Evolutionary conservation across 2,329 filamentous ascomycete species (phyloP).

Genomic region (Nectriaceae sp.): DNA sequence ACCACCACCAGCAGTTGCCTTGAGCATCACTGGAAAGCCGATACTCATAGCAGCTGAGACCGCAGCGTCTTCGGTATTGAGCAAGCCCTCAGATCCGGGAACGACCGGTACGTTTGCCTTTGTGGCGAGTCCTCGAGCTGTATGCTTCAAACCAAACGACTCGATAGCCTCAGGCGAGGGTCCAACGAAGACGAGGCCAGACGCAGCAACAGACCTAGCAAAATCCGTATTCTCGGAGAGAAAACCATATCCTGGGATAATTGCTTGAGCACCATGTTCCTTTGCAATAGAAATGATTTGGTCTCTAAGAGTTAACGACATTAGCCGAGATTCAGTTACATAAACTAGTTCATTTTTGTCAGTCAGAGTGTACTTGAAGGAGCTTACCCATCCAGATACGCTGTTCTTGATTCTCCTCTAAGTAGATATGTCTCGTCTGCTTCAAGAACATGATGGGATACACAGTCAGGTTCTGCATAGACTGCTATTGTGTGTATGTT

Average conservation of each 20-base stretch:
- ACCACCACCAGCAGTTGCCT: slow-evolving; percentile 63
- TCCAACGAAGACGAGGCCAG: slow-evolving; percentile 59
- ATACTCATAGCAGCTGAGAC: slow-evolving; percentile 39
- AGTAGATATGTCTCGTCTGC: slow-evolving; percentile 57
- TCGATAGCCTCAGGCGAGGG: slow-evolving; percentile 55
- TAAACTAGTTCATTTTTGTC: neutral
- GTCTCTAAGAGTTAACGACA: no score
- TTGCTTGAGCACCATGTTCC: slow-evolving; percentile 49
- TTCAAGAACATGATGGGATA: slow-evolving; percentile 40
- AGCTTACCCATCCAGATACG: slow-evolving; percentile 34
- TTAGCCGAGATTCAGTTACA: slow-evolving; percentile 26
- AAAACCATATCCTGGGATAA: slow-evolving; percentile 43
- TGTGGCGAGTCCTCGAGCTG: slow-evolving; percentile 54
- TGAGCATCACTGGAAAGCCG: slow-evolving; percentile 52
- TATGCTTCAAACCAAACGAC: slow-evolving; percentile 53
- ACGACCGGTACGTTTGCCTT: slow-evolving; percentile 45
- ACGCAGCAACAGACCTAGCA: slow-evolving; percentile 50
- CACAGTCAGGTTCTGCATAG: slow-evolving; percentile 54
- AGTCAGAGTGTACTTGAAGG: neutral
- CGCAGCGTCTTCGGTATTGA: slow-evolving; percentile 51
- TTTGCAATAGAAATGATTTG: no score
- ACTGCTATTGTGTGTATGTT: slow-evolving; percentile 55
- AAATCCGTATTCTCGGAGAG: slow-evolving; percentile 48
- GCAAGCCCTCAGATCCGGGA: slow-evolving; percentile 34
- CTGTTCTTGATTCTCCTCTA: slow-evolving; percentile 37